A percentile compares a stretch with the other conserved stretches of the same genome.
Conservation (phyloP, 176 grass and related monocot species). For the Thalia dealbata region DNA sequence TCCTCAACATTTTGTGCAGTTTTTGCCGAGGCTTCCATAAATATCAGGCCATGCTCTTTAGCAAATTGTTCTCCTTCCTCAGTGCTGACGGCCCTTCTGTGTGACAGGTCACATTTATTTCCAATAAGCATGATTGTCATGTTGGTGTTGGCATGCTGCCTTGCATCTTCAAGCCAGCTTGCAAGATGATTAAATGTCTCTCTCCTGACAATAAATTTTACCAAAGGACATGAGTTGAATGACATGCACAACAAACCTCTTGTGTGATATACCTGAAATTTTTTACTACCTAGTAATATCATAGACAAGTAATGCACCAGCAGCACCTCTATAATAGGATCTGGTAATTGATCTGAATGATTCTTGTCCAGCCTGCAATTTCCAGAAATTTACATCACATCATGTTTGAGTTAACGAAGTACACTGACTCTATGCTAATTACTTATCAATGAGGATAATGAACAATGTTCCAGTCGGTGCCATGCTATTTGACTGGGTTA, state of each 20-base stretch:
- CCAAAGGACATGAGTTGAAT: not conserved
- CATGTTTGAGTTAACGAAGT: not conserved
- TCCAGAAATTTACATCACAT: conserved; percentile 9
- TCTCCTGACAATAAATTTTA: conserved; percentile 28
- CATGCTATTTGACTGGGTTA: not conserved
- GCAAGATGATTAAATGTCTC: conserved; percentile 80
- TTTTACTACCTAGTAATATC: conserved; percentile 49
- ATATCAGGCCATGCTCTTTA: conserved; percentile 61
- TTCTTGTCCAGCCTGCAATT: conserved; percentile 59
- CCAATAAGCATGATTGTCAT: conserved; percentile 79
- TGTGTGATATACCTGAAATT: not conserved
- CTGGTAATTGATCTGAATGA: conserved; percentile 78
- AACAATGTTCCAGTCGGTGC: not conserved
- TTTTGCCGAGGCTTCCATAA: conserved; percentile 78
- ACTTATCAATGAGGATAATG: not conserved
- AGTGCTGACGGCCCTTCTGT: conserved; percentile 55
- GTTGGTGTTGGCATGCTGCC: conserved; percentile 60
- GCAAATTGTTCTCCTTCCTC: conserved; percentile 79
- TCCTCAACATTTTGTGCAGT: conserved; percentile 63
- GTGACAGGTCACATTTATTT: conserved; percentile 58
- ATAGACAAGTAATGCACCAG: conserved; percentile 65
- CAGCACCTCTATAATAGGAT: conserved; percentile 72
- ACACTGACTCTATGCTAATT: not conserved
- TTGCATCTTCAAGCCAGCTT: conserved; percentile 74
- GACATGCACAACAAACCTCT: not conserved